A percentile compares a stretch with the other conserved stretches of the same genome.
Conservation (phyloP, 352 stramenopile genomes). For the Aphanomyces cochlioides region DNA sequence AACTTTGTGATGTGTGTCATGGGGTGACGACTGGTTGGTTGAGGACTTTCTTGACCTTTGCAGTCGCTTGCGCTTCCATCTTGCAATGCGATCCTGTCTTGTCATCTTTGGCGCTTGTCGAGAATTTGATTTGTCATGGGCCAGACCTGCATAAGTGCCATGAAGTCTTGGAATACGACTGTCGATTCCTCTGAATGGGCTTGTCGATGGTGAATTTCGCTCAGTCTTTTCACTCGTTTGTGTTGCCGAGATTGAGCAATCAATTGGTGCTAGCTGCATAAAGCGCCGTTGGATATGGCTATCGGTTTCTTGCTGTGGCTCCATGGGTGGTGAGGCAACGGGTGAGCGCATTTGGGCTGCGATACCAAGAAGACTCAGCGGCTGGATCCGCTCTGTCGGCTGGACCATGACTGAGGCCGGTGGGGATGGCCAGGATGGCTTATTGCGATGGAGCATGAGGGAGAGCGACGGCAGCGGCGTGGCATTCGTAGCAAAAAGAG, state of each 20-base stretch:
- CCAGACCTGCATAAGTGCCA: too few species aligned
- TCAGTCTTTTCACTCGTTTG: neutral
- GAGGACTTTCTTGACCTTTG: neutral
- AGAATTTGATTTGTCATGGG: too few species aligned
- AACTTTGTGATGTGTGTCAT: neutral
- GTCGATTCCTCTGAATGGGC: neutral
- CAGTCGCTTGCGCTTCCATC: neutral
- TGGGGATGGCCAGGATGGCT: too few species aligned
- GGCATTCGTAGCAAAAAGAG: too few species aligned
- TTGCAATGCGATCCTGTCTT: neutral
- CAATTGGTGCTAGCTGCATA: too few species aligned
- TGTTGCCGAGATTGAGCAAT: neutral
- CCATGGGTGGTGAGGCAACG: too few species aligned
- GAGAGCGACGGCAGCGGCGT: neutral
- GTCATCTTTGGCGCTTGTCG: neutral
- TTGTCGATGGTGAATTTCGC: neutral
- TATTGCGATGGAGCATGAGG: neutral
- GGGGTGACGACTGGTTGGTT: neutral
- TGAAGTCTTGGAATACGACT: conserved; percentile 11
- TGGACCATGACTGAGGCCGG: too few species aligned
- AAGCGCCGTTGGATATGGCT: too few species aligned
- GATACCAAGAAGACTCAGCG: neutral
- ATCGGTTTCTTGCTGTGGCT: too few species aligned
- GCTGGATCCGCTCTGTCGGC: too few species aligned
- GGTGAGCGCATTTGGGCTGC: conserved; percentile 5